phyloP scores from a whole-genome alignment of 768 basidiomycete species.

The Cytidiella melzeri region DNA sequence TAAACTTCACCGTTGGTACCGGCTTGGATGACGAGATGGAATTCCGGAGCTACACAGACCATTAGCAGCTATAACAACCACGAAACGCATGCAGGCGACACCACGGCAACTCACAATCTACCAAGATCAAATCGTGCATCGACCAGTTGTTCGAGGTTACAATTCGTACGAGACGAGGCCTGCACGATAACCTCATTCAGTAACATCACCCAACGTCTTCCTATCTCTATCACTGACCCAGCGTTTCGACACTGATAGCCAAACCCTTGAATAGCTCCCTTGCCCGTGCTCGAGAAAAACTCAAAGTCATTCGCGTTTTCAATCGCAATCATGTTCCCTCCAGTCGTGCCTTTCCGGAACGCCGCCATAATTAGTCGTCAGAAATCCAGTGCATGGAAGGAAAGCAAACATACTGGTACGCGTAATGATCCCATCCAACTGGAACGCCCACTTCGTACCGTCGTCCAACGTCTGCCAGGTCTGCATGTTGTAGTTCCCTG shows the following conservation, averaged over 20 bases:
- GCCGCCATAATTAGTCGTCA: no score
- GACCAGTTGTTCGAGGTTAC: conserved; percentile 24
- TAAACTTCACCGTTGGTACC: conserved; percentile 27
- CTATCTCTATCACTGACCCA: conserved; percentile 15
- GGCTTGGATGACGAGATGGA: conserved; percentile 24
- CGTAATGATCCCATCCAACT: conserved; percentile 27
- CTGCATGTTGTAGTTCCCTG: conserved; percentile 24
- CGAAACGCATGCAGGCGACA: no score
- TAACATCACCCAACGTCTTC: neutral
- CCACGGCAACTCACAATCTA: conserved; percentile 26
- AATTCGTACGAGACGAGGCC: conserved; percentile 25
- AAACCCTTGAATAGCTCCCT: conserved; percentile 25
- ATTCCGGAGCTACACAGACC: conserved; percentile 23
- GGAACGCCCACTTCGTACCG: conserved; percentile 24
- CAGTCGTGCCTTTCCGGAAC: conserved; percentile 13
- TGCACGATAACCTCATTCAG: neutral
- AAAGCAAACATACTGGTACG: conserved; percentile 16
- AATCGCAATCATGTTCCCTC: conserved; percentile 27
- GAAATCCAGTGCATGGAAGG: no score
- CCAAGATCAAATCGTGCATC: conserved; percentile 27
- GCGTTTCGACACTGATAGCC: conserved; percentile 26
- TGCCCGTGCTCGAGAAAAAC: conserved; percentile 25
- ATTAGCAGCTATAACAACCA: no score
- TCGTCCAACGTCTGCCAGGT: conserved; percentile 26
- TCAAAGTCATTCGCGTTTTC: conserved; percentile 27